Base-by-base conservation (phyloP, 345 rosid genomes). In the Iberis pinnata region DNA sequence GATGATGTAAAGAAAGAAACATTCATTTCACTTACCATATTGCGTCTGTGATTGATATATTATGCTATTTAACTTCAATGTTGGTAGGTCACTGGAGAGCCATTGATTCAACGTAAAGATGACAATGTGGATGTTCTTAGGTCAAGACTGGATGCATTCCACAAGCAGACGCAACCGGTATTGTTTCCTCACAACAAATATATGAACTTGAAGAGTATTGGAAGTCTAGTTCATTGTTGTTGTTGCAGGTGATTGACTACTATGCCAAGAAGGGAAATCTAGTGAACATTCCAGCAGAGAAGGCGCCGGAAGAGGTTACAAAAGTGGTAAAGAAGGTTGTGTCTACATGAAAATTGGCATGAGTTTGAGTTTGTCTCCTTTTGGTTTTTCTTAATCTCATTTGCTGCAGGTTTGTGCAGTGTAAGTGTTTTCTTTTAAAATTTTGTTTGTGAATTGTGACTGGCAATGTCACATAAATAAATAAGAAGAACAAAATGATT, bases 141-240 rank as follows among this genome's bases (percentile, higher is more conserved):
- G 66, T 84, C 92, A 27, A 81, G 96, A 71, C 89, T 90, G 43
- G 88, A 82, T 58, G 80, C 89, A 46, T 90, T 87, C 64, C 95
- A 90, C 80, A 78, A 62, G 77, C 95, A 87, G 71, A 90, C 96
- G 9, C 81, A 84, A 67, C 95, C 95, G 2, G 95, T 90, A 77
- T n/a, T 52, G 45, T 14, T 38, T 29, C 36, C 18, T 18, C 44
- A 9, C 9, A 13, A 4, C 2, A 43, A 7, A 37, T 37, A 49
- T 16, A 0, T 37, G 38, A 46, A 41, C 14, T 7, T 22, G 36
- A 45, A 11, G 36, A 60, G 15, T 45, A 13, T 45, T 5, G 5
- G 35, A 62, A 16, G 46, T 58, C 12, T 26, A 8, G 6, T 56
- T 48, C 9, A 39, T 55, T 37, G 39, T 19, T 38, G 39, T 27